Base-by-base conservation (phyloP, 2,329 filamentous ascomycete species). In the Diaporthe citriasiana region DNA sequence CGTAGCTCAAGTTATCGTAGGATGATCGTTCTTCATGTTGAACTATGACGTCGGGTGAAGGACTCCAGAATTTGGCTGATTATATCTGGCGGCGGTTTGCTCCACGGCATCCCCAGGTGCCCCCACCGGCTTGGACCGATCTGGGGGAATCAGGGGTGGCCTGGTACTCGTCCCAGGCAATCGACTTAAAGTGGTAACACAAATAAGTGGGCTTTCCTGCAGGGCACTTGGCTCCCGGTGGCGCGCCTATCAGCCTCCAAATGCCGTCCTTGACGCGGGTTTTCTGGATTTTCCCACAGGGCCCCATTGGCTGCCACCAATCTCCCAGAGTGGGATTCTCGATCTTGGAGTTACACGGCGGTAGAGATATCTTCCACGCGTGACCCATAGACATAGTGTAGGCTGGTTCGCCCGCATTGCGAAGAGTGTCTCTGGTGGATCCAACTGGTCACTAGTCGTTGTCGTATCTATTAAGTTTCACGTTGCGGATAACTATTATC, bases 301-400 rank as follows among this genome's bases (percentile, higher is more conserved):
- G 33, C 45, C 56, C 70, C 70, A 51, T 40, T 45, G 56, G 47
- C n/a, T n/a, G 45, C 33, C 45, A 47, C 19, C 19, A 19, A 35
- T 42, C 5, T 45, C 45, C 65, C 45, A 51, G 22, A 33, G 55
- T 50, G 72, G 55, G 33, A 60, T 68, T 38, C 22, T 40, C 12
- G 63, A 53, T 53, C 63, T 53, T 51, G 63, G 27, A 25, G 42
- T n/a, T n/a, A 38, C n/a, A n/a, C 30, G 45, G 33, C 70, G 70
- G 60, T 55, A 68, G 22, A 69, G 51, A 50, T 73, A 60, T 73
- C 38, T 72, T 59, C 70, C 70, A 59, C 73, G 57, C 27, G 50
- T 38, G 45, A 30, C 17, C 56, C 35, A 40, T 33, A 17, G 15
- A 51, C 25, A 4, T n/a, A 22, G 25, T 30, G 35, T 42, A 40